Conservation (phyloP, 208 protist species). For the Spongospora subterranea region DNA sequence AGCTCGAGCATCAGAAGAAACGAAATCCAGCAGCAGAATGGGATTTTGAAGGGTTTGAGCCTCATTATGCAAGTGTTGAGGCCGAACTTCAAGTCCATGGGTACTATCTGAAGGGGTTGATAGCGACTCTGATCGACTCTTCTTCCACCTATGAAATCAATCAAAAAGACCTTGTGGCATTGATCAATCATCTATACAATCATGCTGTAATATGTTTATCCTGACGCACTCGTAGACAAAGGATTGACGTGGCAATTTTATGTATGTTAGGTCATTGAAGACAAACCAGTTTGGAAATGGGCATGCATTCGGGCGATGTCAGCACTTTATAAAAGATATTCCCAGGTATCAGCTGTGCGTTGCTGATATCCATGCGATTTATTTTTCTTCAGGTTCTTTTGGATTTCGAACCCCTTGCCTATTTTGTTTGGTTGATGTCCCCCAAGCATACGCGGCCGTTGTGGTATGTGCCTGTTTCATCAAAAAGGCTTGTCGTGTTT, state of each 20-base stretch:
- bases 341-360: neutral
- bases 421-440: constrained; percentile 42
- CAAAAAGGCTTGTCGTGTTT: neutral
- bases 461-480: neutral
- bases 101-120: constrained; percentile 11
- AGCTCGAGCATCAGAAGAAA: constrained; percentile 52
- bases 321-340: constrained; percentile 37
- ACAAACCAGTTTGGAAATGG: constrained; percentile 18
- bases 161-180: constrained; percentile 24
- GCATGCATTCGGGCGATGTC: neutral
- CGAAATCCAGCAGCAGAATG: constrained; percentile 39
- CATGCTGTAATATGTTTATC: constrained; percentile 2
- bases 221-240: neutral
- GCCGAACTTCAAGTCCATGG: constrained; percentile 54
- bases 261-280: constrained; percentile 24
- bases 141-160: constrained; percentile 37
- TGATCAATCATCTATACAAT: constrained; percentile 53
- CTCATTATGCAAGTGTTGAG: constrained; percentile 39
- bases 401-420: constrained; percentile 39
- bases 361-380: constrained; percentile 14
- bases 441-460: constrained; percentile 35
- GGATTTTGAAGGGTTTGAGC: constrained; percentile 53
- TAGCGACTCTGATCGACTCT: constrained; percentile 23
- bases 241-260: neutral
- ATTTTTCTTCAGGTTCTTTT: constrained; percentile 23